phyloP scores from a whole-genome alignment of 176 grass and related monocot genomes.

The Neostapfia colusana region DNA sequence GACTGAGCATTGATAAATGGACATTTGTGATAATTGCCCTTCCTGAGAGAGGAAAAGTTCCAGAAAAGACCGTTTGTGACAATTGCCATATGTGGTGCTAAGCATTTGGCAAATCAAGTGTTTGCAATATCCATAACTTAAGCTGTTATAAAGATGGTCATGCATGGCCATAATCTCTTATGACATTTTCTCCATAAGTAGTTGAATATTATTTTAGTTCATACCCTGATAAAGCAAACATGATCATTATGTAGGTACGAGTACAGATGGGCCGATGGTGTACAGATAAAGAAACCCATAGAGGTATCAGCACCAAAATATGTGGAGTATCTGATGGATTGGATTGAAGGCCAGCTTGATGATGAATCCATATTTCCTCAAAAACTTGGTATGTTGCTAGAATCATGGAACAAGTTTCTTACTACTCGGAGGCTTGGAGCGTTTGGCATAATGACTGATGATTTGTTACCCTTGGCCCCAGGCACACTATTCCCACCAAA shows the following conservation, averaged over 20 bases:
- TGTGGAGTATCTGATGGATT: conserved; percentile 98
- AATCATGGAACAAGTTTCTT: conserved; percentile 6
- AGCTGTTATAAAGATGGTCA: not conserved
- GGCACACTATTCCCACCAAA: conserved; percentile 90
- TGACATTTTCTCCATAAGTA: not conserved
- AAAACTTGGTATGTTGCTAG: conserved; percentile 72
- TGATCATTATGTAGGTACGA: conserved; percentile 69
- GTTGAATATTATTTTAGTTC: conserved; percentile 20
- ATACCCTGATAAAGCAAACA: not conserved
- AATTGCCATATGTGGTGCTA: not conserved
- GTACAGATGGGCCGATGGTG: conserved; percentile 98
- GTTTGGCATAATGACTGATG: not conserved
- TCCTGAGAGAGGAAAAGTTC: not conserved
- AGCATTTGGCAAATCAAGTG: conserved; percentile 11
- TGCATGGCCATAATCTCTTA: conserved; percentile 10
- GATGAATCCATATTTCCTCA: conserved; percentile 97
- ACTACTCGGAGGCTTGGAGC: not conserved
- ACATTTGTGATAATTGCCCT: not conserved
- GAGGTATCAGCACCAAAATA: conserved; percentile 99
- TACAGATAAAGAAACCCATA: conserved; percentile 98
- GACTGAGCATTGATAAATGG: not conserved
- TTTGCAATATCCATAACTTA: not conserved
- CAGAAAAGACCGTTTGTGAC: not conserved
- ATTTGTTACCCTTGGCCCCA: conserved; percentile 32
- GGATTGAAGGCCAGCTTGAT: conserved; percentile 98